These are phyloP conservation scores for Calocybe cyanea DNA, from an alignment of 768 basidiomycete species.

Conservation along the genomic window DNA sequence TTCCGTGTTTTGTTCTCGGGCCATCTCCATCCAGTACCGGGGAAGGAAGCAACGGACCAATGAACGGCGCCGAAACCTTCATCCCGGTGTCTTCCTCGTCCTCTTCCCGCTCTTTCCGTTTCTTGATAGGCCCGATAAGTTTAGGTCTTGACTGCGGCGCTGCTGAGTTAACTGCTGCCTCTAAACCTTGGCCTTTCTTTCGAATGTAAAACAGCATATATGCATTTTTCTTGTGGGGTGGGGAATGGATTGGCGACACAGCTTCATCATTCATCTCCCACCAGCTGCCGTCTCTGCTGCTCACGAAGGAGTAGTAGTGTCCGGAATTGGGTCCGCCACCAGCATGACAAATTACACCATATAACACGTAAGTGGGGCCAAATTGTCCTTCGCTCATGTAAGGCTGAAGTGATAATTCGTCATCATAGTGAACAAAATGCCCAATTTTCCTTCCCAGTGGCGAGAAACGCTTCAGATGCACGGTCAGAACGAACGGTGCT, in stretches of 20 bases:
- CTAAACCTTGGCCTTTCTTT: slow-evolving; percentile 70
- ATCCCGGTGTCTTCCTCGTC: slow-evolving; percentile 47
- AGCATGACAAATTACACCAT: slow-evolving; percentile 90
- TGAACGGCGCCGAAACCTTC: slow-evolving; percentile 48
- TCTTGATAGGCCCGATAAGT: slow-evolving; percentile 51
- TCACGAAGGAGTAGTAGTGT: slow-evolving; percentile 90
- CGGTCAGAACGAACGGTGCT: slow-evolving; percentile 82
- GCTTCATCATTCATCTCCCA: slow-evolving; percentile 92
- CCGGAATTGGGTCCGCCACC: slow-evolving; percentile 93
- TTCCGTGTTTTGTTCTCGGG: slow-evolving; percentile 23
- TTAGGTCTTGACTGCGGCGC: slow-evolving; percentile 27
- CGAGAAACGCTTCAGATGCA: slow-evolving; percentile 95
- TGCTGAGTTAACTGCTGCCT: slow-evolving; percentile 50
- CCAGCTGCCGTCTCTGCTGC: slow-evolving; percentile 68
- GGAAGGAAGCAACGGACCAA: slow-evolving; percentile 65
- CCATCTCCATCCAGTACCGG: slow-evolving; percentile 22
- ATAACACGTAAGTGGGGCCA: slow-evolving; percentile 79
- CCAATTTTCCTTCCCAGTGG: slow-evolving; percentile 86
- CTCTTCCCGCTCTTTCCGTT: slow-evolving; percentile 33
- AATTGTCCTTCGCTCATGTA: slow-evolving; percentile 82
- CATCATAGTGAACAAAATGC: slow-evolving; percentile 74
- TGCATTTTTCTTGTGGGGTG: slow-evolving; percentile 72
- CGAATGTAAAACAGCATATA: slow-evolving; percentile 93
- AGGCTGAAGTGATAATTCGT: slow-evolving; percentile 63
- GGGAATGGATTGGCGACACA: slow-evolving; percentile 39